Evolutionary conservation across 306 rosid genomes (phyloP).

Genomic region (Malus fusca): DNA sequence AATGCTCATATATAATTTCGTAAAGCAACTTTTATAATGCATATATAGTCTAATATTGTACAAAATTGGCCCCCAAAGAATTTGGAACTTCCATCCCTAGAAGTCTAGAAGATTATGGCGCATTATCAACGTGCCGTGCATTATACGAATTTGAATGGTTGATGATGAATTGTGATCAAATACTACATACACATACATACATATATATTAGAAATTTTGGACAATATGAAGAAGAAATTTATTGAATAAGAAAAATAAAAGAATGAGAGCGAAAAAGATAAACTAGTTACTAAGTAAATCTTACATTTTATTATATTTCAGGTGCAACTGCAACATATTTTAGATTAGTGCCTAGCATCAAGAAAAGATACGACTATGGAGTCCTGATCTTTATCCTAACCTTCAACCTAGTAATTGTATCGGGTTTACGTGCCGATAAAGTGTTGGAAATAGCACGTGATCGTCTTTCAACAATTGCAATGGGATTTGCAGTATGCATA

Average conservation of each 20-base stretch:
- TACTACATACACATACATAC: no score
- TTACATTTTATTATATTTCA: conserved; percentile 20
- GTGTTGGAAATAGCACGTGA: conserved; percentile 58
- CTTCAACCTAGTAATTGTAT: conserved; percentile 68
- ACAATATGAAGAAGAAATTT: no score
- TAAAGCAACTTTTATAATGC: no score
- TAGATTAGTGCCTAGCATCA: conserved; percentile 48
- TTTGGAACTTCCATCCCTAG: not conserved
- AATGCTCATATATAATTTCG: not conserved
- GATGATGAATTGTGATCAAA: not conserved
- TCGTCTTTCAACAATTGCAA: conserved; percentile 52
- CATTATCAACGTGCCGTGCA: conserved; percentile 2
- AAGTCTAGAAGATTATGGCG: not conserved
- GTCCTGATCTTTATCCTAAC: conserved; percentile 63
- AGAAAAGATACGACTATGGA: conserved; percentile 79
- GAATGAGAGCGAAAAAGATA: not conserved
- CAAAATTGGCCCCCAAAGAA: not conserved
- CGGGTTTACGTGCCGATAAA: conserved; percentile 44
- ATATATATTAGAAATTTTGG: not conserved
- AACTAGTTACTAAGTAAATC: not conserved
- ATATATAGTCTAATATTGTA: not conserved
- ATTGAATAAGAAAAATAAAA: not conserved
- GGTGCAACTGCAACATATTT: conserved; percentile 54
- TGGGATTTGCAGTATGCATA: conserved; percentile 63
- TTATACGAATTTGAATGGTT: not conserved